Conservation (phyloP, 2,329 filamentous ascomycete genomes). For the Alternaria triticina region DNA sequence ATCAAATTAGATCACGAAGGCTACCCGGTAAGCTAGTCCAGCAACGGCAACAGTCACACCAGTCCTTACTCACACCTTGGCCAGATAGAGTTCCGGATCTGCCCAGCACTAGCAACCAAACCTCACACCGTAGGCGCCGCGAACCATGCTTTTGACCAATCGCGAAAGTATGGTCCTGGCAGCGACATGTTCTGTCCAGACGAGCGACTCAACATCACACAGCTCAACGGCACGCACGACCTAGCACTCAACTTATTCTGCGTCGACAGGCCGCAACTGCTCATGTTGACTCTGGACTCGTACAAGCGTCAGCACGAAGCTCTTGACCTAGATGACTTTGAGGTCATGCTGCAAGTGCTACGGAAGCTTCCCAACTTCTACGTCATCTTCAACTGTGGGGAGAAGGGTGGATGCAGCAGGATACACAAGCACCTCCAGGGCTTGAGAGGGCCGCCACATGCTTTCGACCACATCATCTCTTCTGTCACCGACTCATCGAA, state of each 20-base stretch:
- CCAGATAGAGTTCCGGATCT: conserved; percentile 45
- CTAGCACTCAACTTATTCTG: conserved; percentile 59
- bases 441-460: conserved; percentile 43
- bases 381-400: conserved; percentile 57
- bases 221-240: conserved; percentile 52
- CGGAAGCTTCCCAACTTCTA: conserved; percentile 40
- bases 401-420: conserved; percentile 54
- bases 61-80: neutral
- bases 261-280: conserved; percentile 56
- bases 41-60: neutral
- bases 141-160: conserved; percentile 21
- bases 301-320: conserved; percentile 55
- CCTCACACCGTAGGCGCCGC: conserved; percentile 35
- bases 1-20: conserved; percentile 27
- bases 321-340: conserved; percentile 50
- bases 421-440: conserved; percentile 60
- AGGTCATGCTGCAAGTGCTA: conserved; percentile 47
- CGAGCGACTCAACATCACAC: conserved; percentile 51
- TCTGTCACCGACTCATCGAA: conserved; percentile 20
- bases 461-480: conserved; percentile 30
- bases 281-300: conserved; percentile 57
- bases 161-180: conserved; percentile 40
- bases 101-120: conserved; percentile 36
- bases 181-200: conserved; percentile 54
- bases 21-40: conserved; percentile 31